These are phyloP conservation scores for Violaceomyces palustris DNA, from an alignment of 1,284 basidiomycete genomes.

Conservation along the genomic window DNA sequence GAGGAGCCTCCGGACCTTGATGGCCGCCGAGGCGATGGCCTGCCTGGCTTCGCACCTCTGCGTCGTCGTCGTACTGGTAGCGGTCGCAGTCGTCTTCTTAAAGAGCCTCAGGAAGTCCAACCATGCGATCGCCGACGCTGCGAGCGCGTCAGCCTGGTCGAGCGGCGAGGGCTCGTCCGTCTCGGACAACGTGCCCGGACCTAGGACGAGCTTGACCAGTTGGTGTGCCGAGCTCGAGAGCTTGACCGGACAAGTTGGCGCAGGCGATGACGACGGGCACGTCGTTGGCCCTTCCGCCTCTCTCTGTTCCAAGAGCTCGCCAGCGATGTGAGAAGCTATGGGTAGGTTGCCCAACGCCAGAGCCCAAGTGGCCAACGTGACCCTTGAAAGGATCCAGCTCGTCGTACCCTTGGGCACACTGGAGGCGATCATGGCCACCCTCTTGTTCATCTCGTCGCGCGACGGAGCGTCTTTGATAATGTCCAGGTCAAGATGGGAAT, in stretches of 20 bases:
- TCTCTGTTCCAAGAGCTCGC: conserved; percentile 4
- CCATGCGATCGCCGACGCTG: conserved; percentile 30
- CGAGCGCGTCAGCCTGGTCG: conserved; percentile 27
- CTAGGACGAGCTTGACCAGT: not conserved
- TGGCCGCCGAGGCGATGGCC: too few species aligned
- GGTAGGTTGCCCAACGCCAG: conserved; percentile 27
- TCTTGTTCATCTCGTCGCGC: conserved; percentile 17
- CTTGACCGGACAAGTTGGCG: conserved; percentile 6
- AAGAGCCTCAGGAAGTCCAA: conserved; percentile 32
- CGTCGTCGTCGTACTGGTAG: too few species aligned
- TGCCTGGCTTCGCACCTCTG: too few species aligned
- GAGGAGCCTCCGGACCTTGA: too few species aligned
- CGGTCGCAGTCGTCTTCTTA: too few species aligned
- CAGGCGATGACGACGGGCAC: conserved; percentile 8
- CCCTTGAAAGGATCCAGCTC: conserved; percentile 23
- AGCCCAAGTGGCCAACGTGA: conserved; percentile 39
- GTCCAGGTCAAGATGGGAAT: conserved; percentile 16
- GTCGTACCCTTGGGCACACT: conserved; percentile 19
- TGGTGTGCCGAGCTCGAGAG: not conserved
- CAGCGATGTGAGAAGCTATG: conserved; percentile 20
- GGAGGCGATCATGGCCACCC: conserved; percentile 24
- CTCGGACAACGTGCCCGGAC: not conserved
- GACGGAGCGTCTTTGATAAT: conserved; percentile 12
- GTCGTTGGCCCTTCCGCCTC: conserved; percentile 1
- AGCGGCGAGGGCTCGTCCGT: not conserved